Evolutionary conservation across 208 protist species (phyloP), one percentile per base, ranked within the genome.

Genomic region (Leishmania lainsoni): DNA sequence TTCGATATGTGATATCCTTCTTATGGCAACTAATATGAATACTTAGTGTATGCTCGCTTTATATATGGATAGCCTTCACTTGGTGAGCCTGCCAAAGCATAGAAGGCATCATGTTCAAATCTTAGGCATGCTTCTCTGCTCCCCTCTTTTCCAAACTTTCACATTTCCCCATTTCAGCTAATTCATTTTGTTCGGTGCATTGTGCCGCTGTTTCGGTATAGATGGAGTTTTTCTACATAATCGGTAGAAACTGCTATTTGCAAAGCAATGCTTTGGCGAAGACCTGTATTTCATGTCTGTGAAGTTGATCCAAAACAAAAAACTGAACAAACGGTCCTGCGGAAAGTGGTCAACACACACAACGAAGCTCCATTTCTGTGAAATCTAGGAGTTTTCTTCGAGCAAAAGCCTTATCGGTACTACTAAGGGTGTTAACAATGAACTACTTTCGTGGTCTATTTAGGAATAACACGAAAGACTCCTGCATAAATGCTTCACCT

Each of bases 401-500:
- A 8, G 22, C 22, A 6, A 72, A 54, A 73, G 22, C 16, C 26
- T 29, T 51, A 73, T 73, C 32, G 69, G 26, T 54, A 32, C 26
- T 73, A 45, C 17, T 12, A 73, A 73, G 69, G 1, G 9, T 52
- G 10, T 73, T 32, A 76, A 52, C n/a, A 20, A 85, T 85, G 81
- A 35, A 75, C 16, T 85, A 78, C 73, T 49, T 85, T 69, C 75
- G 76, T 32, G 75, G 69, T 29, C n/a, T 85, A 1, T 85, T 85
- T 32, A 81, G 78, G n/a, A 70, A 78, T 63, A 80, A 84, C 65
- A 85, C 68, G 52, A 81, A 66, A 56, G 72, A 81, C 17, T 3
- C 59, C 32, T 63, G 71, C 51, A 45, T 70, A 4, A 78, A 29
- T 35, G 12, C 71, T 58, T 85, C 76, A 51, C 29, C 56, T 51